Evolutionary conservation across 2,329 filamentous ascomycete genomes (phyloP).

Genomic region (Diaporthe citrichinensis): DNA sequence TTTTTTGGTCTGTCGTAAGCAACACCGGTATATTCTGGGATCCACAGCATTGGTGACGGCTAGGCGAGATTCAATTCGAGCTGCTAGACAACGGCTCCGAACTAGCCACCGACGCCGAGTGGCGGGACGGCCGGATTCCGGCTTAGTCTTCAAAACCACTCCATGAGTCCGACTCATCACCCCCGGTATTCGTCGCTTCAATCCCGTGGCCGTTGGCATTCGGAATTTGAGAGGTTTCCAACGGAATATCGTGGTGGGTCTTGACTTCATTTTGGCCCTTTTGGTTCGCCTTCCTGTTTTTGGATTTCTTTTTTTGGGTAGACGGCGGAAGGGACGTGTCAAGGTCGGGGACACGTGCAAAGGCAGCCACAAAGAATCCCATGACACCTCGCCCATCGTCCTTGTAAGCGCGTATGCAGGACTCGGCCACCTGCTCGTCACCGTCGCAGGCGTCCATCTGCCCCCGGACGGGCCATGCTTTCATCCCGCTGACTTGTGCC

Average conservation of each 20-base stretch:
- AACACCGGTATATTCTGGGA: not conserved
- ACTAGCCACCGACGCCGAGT: not conserved
- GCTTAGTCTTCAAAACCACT: conserved; percentile 41
- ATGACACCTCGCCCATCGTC: conserved; percentile 87
- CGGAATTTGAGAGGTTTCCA: not conserved
- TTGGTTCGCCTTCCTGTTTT: not conserved
- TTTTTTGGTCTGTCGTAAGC: not conserved
- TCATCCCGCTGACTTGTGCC: conserved; percentile 83
- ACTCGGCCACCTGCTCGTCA: conserved; percentile 73
- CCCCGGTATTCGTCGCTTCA: conserved; percentile 31
- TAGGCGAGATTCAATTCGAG: not conserved
- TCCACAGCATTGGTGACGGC: not conserved
- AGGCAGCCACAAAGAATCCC: conserved; percentile 95
- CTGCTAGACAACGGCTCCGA: not conserved
- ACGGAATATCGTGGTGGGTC: not conserved
- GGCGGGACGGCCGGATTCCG: not conserved
- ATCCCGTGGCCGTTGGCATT: conserved; percentile 18
- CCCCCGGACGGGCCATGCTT: conserved; percentile 79
- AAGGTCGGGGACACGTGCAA: conserved; percentile 71
- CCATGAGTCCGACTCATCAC: conserved; percentile 37
- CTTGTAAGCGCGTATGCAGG: conserved; percentile 86
- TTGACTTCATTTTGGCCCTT: not conserved
- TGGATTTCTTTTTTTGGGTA: not conserved
- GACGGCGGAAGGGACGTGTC: not conserved
- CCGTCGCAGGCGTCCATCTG: conserved; percentile 63